These are phyloP conservation scores for Globisporangium mamillatum DNA, from an alignment of 352 stramenopile species.

Conservation along the genomic window DNA sequence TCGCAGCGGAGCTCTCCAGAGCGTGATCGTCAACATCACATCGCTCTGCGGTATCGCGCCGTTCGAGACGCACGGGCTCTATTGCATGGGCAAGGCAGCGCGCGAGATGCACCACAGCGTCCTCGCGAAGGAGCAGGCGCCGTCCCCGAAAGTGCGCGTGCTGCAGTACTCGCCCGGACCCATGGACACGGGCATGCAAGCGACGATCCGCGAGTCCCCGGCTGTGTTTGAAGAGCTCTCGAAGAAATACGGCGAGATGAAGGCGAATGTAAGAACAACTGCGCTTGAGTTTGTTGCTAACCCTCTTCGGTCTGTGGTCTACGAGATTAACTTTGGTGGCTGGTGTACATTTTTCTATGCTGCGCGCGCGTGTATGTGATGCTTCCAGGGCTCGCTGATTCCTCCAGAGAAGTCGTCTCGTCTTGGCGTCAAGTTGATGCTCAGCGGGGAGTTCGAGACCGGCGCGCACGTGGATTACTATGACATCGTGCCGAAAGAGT, in stretches of 20 bases:
- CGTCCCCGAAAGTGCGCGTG: conserved; percentile 35
- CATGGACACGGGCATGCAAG: conserved; percentile 88
- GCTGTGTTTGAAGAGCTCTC: conserved; percentile 36
- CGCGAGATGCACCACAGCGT: conserved; percentile 86
- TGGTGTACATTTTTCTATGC: background rate
- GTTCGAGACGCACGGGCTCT: conserved; percentile 75
- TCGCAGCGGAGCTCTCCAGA: conserved; percentile 13
- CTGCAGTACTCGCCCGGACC: conserved; percentile 86
- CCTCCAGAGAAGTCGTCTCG: conserved; percentile 46
- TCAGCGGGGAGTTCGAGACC: conserved; percentile 49
- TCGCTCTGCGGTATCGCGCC: conserved; percentile 81
- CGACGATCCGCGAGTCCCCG: conserved; percentile 52
- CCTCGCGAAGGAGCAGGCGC: conserved; percentile 59
- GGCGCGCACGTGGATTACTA: conserved; percentile 84
- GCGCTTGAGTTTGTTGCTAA: background rate
- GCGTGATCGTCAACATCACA: conserved; percentile 82
- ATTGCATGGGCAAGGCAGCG: conserved; percentile 84
- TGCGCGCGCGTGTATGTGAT: background rate
- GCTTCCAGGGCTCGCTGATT: conserved; percentile 42
- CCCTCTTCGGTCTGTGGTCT: background rate
- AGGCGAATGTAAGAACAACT: conserved; percentile 23
- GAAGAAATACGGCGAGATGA: conserved; percentile 50
- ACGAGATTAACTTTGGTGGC: background rate
- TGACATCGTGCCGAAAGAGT: conserved; percentile 22
- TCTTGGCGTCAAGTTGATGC: conserved; percentile 52